Conservation (phyloP, 164 flowering plant species). For the Vitis rupestris region DNA sequence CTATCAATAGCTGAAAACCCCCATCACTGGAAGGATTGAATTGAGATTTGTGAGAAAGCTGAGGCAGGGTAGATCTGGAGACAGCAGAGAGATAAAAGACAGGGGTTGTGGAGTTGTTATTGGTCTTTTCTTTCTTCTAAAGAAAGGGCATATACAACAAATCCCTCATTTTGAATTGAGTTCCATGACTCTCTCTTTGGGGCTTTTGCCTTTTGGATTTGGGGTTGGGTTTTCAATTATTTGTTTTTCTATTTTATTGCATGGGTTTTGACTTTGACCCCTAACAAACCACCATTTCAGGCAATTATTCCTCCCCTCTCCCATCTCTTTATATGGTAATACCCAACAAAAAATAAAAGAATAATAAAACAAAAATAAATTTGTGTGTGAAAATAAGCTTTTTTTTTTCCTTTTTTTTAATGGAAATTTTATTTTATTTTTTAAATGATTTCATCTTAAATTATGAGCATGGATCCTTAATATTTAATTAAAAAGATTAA, state of each 20-base stretch:
- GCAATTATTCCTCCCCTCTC: constrained; percentile 50
- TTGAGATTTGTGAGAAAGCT: constrained; percentile 3
- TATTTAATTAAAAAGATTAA: no score
- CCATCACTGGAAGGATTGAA: not conserved
- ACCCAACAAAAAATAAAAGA: no score
- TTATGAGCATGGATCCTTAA: no score
- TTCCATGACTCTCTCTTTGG: constrained; percentile 1
- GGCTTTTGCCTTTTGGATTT: constrained; percentile 3
- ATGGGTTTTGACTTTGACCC: constrained; percentile 51
- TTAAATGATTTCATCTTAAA: no score
- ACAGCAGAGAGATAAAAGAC: not conserved
- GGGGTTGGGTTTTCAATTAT: constrained; percentile 3
- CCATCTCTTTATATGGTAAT: constrained; percentile 9
- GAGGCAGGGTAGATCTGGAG: constrained; percentile 12
- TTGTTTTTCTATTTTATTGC: constrained; percentile 29
- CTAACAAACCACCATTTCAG: constrained; percentile 57
- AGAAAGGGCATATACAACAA: not conserved
- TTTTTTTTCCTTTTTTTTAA: not conserved
- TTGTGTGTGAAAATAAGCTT: not conserved
- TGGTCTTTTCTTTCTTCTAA: not conserved
- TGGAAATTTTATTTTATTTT: no score
- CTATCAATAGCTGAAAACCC: not conserved
- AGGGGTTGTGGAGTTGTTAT: not conserved
- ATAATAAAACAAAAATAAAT: no score
- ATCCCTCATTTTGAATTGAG: constrained; percentile 4